These are phyloP conservation scores for Zostera marina DNA, from an alignment of 116 monocot genomes.

Conservation along the genomic window DNA sequence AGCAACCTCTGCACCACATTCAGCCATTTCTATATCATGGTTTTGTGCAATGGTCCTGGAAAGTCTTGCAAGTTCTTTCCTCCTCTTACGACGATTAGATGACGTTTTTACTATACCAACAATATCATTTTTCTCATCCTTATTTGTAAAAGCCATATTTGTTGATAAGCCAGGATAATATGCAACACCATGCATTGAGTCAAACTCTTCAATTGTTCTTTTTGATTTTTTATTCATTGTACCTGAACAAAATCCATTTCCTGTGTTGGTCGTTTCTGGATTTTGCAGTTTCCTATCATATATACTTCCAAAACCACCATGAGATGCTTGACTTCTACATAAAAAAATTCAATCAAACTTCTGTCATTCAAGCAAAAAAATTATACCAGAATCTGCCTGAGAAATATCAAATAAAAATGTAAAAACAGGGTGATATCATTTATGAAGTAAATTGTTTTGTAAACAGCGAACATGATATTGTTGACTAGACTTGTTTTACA, in stretches of 20 bases:
- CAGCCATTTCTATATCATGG: slow-evolving; percentile 16
- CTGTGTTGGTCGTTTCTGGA: slow-evolving; percentile 6
- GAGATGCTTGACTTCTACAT: slow-evolving; percentile 1
- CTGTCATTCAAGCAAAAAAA: background rate
- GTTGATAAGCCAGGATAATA: slow-evolving; percentile 39
- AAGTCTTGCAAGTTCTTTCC: slow-evolving; percentile 35
- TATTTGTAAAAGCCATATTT: slow-evolving; percentile 19
- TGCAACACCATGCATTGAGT: slow-evolving; percentile 62
- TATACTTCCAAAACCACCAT: background rate
- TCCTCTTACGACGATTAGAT: slow-evolving; percentile 30
- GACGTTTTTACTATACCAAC: slow-evolving; percentile 25
- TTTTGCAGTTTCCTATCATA: slow-evolving; percentile 4
- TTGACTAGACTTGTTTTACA: background rate
- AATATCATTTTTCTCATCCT: slow-evolving; percentile 28
- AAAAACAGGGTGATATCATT: background rate
- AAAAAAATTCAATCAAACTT: background rate
- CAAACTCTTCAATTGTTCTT: slow-evolving; percentile 36
- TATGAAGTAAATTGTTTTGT: too few relatives aligned
- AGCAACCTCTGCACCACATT: slow-evolving; percentile 20
- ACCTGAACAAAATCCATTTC: slow-evolving; percentile 16
- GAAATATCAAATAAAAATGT: background rate
- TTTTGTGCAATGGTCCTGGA: slow-evolving; percentile 21
- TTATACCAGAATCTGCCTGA: background rate
- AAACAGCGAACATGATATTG: too few relatives aligned
- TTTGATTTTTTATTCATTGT: slow-evolving; percentile 7